These are phyloP conservation scores for Acanthamoeba divionensis DNA, from an alignment of 208 protist species.

Conservation along the genomic window DNA sequence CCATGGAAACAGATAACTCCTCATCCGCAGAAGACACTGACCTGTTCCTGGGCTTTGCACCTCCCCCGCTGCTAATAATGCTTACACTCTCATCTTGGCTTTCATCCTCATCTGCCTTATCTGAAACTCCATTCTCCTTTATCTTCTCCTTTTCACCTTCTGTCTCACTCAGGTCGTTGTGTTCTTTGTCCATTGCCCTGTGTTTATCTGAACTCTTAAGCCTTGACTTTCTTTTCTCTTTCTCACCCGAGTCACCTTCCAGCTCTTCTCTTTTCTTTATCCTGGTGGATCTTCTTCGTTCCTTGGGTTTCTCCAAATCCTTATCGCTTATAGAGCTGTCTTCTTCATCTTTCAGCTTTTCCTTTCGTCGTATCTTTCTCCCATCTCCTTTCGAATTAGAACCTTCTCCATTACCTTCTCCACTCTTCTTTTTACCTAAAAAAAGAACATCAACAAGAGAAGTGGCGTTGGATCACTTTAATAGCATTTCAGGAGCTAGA, in stretches of 20 bases:
- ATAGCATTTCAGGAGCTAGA: background rate
- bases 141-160: background rate
- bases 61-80: background rate
- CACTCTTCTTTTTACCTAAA: background rate
- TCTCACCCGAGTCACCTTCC: background rate
- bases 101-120: background rate
- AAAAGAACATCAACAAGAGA: background rate
- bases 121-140: background rate
- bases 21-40: background rate
- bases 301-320: no score
- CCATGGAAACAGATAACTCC: background rate
- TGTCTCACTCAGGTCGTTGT: background rate
- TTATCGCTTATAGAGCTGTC: no score
- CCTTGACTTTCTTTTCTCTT: background rate
- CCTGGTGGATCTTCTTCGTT: no score
- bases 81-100: background rate
- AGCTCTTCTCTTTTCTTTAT: background rate
- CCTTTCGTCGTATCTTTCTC: no score
- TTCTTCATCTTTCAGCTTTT: no score
- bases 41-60: background rate
- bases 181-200: background rate
- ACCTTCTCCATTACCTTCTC: no score
- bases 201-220: background rate
- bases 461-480: background rate
- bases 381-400: no score